Base-by-base conservation (phyloP, 768 basidiomycete genomes). In the Aureoboletus auriporus region DNA sequence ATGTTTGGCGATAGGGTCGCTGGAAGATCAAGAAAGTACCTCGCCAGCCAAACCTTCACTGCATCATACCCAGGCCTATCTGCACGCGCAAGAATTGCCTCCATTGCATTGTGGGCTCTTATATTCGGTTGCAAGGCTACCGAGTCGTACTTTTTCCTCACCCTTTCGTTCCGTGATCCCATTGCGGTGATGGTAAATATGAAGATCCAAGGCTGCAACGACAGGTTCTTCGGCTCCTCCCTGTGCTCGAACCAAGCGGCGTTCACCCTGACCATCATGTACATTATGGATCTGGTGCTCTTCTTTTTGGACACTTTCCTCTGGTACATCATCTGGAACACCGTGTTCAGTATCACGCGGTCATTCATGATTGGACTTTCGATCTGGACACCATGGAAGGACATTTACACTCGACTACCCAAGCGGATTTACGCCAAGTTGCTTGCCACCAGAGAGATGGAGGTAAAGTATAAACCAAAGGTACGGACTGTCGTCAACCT, bases 251-350 rank as follows among this genome's bases (percentile, higher is more conserved):
- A 97, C 66, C 96, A 99, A 57, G 89, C 93, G 2, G 90, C 89
- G 4, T 97, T 98, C 70, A 87, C 95, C 8, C 70, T 99, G 63
- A 83, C 96, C 47, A 88, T 97, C 75, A 99, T 97, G 95, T 98
- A 93, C 65, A 73, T 96, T 75, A 97, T 98, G 95, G 96, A 98
- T 64, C 72, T 99, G 40, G 83, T 87, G 44, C 80, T 99, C 39
- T 99, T 91, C 80, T 99, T 98, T 81, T 76, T 99, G 69, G 96
- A 99, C 73, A 99, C 96, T 7, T 99, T 97, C 86, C 72, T 99
- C 28, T 99, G 96, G 96, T 99, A 94, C 65, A 94, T 98, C 72
- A 97, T 97, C 64, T 97, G 95, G 95, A 97, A 97, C 69, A 94
- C 93, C 9, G 89, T 93, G 47, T 89, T 89, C 72, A 88, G 85